phyloP scores from a whole-genome alignment of 2,329 filamentous ascomycete species.

The Ascochyta clinopodiicola region DNA sequence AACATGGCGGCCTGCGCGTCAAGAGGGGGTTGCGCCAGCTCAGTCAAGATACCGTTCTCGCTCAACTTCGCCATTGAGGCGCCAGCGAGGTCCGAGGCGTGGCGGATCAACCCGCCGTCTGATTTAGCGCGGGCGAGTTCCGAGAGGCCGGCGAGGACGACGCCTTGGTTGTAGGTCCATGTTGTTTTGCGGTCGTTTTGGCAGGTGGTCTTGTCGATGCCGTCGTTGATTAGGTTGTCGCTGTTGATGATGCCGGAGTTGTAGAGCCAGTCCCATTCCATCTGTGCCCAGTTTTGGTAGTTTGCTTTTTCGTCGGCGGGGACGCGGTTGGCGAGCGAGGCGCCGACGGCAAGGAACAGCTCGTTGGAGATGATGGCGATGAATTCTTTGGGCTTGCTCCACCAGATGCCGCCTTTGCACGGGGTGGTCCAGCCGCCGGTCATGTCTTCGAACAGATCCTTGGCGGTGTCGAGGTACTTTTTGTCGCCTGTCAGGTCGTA shows the following conservation, averaged over 20 bases:
- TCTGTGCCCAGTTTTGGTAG: constrained; percentile 59
- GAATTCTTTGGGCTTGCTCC: constrained; percentile 61
- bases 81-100: constrained; percentile 38
- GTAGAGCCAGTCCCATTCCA: constrained; percentile 62
- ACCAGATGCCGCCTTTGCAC: constrained; percentile 62
- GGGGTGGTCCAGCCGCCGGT: constrained; percentile 57
- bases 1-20: constrained; percentile 44
- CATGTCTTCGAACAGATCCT: constrained; percentile 64
- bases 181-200: constrained; percentile 60
- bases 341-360: constrained; percentile 62
- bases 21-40: constrained; percentile 29
- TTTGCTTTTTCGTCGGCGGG: constrained; percentile 42
- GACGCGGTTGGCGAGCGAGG: constrained; percentile 60
- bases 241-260: constrained; percentile 59
- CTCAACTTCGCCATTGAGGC: constrained; percentile 36
- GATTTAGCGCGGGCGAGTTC: constrained; percentile 58
- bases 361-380: constrained; percentile 67
- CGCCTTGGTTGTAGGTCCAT: constrained; percentile 66
- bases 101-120: constrained; percentile 30
- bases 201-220: constrained; percentile 56
- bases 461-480: constrained; percentile 62
- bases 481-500: constrained; percentile 61
- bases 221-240: constrained; percentile 62
- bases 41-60: constrained; percentile 43
- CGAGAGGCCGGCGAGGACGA: constrained; percentile 62